These are phyloP conservation scores for Phytophthora cryptogea DNA, from an alignment of 352 stramenopile species.

Conservation along the genomic window DNA sequence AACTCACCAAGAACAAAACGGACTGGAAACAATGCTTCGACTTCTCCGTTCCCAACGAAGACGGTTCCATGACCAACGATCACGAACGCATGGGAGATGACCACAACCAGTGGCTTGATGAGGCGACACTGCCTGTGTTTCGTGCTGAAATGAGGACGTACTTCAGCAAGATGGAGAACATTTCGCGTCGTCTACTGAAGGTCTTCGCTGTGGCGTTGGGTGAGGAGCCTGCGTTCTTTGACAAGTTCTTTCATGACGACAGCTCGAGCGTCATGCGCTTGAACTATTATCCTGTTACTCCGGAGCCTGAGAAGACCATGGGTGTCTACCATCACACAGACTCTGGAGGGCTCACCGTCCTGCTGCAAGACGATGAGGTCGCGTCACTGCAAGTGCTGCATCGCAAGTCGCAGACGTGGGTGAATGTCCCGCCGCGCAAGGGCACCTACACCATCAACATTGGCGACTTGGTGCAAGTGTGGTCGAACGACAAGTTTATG, in stretches of 20 bases:
- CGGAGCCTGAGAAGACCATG: slow-evolving; percentile 42
- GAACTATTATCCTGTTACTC: slow-evolving; percentile 88
- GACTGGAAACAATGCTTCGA: slow-evolving; percentile 93
- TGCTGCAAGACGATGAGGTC: slow-evolving; percentile 62
- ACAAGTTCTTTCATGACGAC: slow-evolving; percentile 51
- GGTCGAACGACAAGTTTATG: slow-evolving; percentile 58
- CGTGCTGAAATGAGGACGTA: slow-evolving; percentile 40
- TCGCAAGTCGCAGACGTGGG: slow-evolving; percentile 26
- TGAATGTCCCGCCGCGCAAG: no score
- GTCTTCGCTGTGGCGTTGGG: slow-evolving; percentile 51
- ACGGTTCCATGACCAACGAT: slow-evolving; percentile 41
- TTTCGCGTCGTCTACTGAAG: slow-evolving; percentile 51
- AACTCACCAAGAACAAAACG: slow-evolving; percentile 92
- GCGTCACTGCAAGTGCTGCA: slow-evolving; percentile 55
- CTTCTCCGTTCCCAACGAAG: slow-evolving; percentile 30
- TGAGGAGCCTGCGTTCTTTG: slow-evolving; percentile 46
- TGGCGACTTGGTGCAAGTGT: slow-evolving; percentile 64
- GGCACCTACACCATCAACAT: slow-evolving; percentile 55
- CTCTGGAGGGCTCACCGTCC: slow-evolving; percentile 39
- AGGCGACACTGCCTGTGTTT: slow-evolving; percentile 56
- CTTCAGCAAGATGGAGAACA: slow-evolving; percentile 49
- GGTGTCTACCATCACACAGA: slow-evolving; percentile 39
- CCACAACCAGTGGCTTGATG: slow-evolving; percentile 80
- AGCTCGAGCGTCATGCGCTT: slow-evolving; percentile 90
- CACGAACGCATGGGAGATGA: slow-evolving; percentile 78